Conservation (phyloP, 139 green algal species). For the Chlorella sorokiniana region DNA sequence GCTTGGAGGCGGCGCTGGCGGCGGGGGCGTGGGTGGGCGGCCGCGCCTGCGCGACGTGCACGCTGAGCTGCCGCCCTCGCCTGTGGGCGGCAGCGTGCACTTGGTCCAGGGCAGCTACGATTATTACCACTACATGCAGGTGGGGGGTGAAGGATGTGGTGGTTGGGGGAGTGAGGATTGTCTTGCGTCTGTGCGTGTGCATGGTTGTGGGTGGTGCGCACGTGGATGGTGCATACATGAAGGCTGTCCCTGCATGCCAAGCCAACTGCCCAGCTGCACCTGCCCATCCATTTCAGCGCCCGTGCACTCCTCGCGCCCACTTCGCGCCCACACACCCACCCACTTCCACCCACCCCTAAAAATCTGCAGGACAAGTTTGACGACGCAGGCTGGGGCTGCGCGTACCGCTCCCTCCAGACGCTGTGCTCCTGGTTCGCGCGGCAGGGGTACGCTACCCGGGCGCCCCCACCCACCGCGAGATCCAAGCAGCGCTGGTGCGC, state of each 20-base stretch:
- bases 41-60: constrained; percentile 78
- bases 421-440: constrained; percentile 89
- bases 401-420: constrained; percentile 96
- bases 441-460: constrained; percentile 79
- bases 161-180: background rate
- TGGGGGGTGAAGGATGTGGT: constrained; percentile 2
- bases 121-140: constrained; percentile 98
- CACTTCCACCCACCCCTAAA: background rate
- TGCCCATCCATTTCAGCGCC: background rate
- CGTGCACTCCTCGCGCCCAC: background rate
- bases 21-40: background rate
- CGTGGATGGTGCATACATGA: background rate
- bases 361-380: constrained; percentile 84
- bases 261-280: background rate
- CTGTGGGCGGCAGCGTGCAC: constrained; percentile 56
- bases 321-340: background rate
- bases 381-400: constrained; percentile 94
- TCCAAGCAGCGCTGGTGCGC: constrained; percentile 83
- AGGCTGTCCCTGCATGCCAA: no score
- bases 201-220: background rate
- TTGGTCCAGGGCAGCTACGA: constrained; percentile 87
- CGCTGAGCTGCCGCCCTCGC: constrained; percentile 50
- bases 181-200: background rate
- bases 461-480: constrained; percentile 79
- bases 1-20: background rate